Evolutionary conservation across 768 basidiomycete genomes (phyloP).

Genomic region (Boletellus ananas): DNA sequence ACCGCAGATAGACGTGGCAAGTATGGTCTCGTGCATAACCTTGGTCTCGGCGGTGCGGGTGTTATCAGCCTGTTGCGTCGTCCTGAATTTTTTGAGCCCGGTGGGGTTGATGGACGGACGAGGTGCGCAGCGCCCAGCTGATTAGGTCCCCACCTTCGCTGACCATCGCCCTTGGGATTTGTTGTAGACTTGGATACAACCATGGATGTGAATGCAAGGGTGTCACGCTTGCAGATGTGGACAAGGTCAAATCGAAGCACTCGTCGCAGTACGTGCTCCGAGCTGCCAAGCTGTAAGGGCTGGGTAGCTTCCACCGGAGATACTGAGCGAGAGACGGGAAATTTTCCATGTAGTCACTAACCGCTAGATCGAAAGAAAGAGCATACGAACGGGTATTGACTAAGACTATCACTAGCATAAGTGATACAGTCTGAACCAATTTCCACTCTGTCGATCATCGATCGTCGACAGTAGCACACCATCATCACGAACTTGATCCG

Average conservation of each 20-base stretch:
- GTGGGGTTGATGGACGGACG: conserved; percentile 62
- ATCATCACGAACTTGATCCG: no score
- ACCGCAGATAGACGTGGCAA: conserved; percentile 64
- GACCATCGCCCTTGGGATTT: not conserved
- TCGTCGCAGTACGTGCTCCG: conserved; percentile 44
- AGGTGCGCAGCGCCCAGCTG: conserved; percentile 39
- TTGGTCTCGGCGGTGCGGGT: conserved; percentile 78
- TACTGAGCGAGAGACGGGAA: no score
- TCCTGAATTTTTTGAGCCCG: conserved; percentile 69
- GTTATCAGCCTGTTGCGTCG: conserved; percentile 73
- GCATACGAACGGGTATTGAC: no score
- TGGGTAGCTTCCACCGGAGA: no score
- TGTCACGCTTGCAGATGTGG: conserved; percentile 59
- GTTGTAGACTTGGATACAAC: conserved; percentile 69
- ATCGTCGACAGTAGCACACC: no score
- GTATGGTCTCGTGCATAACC: conserved; percentile 78
- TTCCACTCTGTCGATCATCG: no score
- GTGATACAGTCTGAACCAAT: no score
- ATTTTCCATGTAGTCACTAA: no score
- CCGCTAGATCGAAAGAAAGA: no score
- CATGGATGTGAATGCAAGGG: conserved; percentile 66
- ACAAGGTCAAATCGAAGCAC: conserved; percentile 72
- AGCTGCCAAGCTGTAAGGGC: conserved; percentile 39
- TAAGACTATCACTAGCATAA: no score
- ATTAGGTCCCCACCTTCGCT: not conserved